Conservation (phyloP, 768 basidiomycete genomes). For the Suillus cothurnatus region DNA sequence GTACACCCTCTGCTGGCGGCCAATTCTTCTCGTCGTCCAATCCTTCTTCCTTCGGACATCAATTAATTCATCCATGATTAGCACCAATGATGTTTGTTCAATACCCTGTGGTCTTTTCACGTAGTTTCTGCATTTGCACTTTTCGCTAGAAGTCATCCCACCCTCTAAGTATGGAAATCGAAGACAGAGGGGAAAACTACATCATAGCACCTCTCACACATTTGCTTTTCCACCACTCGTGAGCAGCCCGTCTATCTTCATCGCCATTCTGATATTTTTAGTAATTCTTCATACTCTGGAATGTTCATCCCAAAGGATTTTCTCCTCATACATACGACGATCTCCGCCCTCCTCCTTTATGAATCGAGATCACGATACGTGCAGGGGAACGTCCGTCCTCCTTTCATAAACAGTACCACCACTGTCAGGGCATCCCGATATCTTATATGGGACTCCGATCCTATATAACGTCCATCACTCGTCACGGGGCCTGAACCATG, state of each 20-base stretch:
- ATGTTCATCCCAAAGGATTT: neutral
- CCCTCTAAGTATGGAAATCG: too few species aligned
- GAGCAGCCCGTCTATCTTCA: neutral
- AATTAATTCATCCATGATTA: too few species aligned
- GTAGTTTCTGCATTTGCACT: too few species aligned
- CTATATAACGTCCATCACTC: neutral
- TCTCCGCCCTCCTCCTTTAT: neutral
- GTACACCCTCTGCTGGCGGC: too few species aligned
- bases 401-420: neutral
- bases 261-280: neutral
- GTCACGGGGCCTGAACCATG: slow-evolving; percentile 1
- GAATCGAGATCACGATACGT: neutral
- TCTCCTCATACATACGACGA: neutral
- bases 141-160: too few species aligned
- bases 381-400: neutral
- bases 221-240: neutral
- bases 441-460: neutral
- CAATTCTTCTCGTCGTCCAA: too few species aligned
- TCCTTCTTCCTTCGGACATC: too few species aligned
- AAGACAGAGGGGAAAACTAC: too few species aligned
- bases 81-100: too few species aligned
- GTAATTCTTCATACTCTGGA: neutral
- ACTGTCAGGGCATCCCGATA: slow-evolving; percentile 2
- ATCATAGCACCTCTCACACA: neutral
- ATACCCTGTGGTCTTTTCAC: too few species aligned